Percentiles rank a stretch among this genome's conserved stretches.
phyloP scores from a whole-genome alignment of 371 early-diverging fungal species.

The Rhizopus delemar region DNA sequence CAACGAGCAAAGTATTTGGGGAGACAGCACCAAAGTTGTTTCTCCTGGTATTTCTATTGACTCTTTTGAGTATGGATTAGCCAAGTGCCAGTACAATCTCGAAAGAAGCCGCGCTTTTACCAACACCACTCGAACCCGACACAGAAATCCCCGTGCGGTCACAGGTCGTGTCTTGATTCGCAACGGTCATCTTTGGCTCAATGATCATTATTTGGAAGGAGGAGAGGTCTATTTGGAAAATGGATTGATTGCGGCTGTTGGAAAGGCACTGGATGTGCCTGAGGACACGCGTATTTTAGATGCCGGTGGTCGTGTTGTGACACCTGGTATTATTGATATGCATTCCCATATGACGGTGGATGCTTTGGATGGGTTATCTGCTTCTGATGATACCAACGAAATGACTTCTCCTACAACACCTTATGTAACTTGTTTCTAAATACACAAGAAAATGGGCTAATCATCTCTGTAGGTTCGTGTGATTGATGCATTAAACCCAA shows the following conservation, averaged over 20 bases:
- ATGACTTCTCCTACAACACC: conserved; percentile 67
- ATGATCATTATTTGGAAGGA: conserved; percentile 45
- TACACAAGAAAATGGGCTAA: background rate
- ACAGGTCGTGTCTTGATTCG: conserved; percentile 44
- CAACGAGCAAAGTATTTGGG: conserved; percentile 24
- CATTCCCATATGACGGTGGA: conserved; percentile 72
- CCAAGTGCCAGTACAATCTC: conserved; percentile 43
- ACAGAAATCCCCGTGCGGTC: conserved; percentile 43
- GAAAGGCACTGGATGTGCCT: conserved; percentile 35
- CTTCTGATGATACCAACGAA: conserved; percentile 70
- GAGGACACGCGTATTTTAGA: conserved; percentile 54
- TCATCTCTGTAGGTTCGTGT: conserved; percentile 45
- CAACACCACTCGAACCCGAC: conserved; percentile 33
- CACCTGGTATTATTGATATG: conserved; percentile 85
- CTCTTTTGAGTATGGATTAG: conserved; percentile 46
- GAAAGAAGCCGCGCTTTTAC: conserved; percentile 17
- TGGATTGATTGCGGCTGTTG: conserved; percentile 61
- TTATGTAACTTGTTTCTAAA: conserved; percentile 33
- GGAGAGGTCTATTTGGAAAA: conserved; percentile 62
- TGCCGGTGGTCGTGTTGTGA: conserved; percentile 68
- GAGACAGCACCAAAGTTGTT: conserved; percentile 17
- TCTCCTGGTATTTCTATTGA: conserved; percentile 50
- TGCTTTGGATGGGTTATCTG: conserved; percentile 60
- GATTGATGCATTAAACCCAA: conserved; percentile 64
- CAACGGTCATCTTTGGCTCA: conserved; percentile 58